Percentiles rank a stretch among this genome's conserved stretches.
Conservation (phyloP, 441 rosid species). For the Erodium texanum region DNA sequence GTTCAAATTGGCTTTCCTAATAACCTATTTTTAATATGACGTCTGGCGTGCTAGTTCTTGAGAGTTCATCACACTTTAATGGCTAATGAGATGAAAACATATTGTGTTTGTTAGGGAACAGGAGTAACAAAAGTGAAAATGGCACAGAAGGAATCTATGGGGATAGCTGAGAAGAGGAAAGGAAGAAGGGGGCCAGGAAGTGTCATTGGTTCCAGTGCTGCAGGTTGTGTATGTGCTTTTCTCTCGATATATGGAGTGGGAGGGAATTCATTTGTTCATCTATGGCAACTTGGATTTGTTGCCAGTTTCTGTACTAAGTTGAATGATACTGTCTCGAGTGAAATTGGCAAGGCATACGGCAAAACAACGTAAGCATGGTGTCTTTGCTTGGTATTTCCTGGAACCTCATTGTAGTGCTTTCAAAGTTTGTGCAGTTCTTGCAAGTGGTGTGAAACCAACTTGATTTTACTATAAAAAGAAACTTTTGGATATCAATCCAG, state of each 20-base stretch:
- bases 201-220: constrained; percentile 94
- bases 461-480: too few relatives aligned
- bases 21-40: too few relatives aligned
- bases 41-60: too few relatives aligned
- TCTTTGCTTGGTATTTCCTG: not conserved
- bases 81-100: too few relatives aligned
- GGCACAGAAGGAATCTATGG: constrained; percentile 92
- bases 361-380: constrained; percentile 68
- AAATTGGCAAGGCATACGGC: constrained; percentile 93
- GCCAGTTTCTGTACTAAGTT: constrained; percentile 95
- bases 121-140: constrained; percentile 89
- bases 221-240: constrained; percentile 79
- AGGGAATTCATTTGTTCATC: constrained; percentile 44
- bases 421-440: not conserved
- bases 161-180: constrained; percentile 84
- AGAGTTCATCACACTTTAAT: too few relatives aligned
- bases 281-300: constrained; percentile 75
- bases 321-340: constrained; percentile 83
- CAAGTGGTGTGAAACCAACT: not conserved
- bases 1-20: too few relatives aligned
- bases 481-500: not conserved
- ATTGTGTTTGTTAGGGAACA: constrained; percentile 53
- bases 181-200: constrained; percentile 94
- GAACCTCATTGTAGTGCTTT: not conserved
- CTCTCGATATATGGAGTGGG: constrained; percentile 58